These are phyloP conservation scores for Pseudohyphozyma bogoriensis DNA, from an alignment of 768 basidiomycete genomes.

Conservation along the genomic window DNA sequence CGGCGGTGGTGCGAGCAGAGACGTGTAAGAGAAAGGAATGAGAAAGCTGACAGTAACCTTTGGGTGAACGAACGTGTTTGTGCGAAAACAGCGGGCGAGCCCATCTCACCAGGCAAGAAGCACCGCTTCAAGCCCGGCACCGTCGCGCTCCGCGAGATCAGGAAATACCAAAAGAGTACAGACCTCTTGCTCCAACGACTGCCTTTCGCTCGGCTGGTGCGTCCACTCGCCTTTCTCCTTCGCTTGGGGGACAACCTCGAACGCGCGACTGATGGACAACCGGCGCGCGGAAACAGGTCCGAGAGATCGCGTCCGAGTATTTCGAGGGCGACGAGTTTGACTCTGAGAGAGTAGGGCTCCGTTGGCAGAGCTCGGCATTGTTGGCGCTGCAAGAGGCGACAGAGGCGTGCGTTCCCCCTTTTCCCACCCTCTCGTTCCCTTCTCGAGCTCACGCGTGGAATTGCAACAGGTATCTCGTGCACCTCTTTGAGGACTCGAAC, in stretches of 20 bases:
- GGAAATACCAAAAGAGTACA: constrained; percentile 74
- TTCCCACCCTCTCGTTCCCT: background rate
- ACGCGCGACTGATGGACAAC: background rate
- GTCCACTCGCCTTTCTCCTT: constrained; percentile 33
- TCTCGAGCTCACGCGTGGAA: background rate
- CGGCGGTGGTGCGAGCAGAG: too few species aligned
- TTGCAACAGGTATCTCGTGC: constrained; percentile 52
- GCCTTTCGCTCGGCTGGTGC: constrained; percentile 56
- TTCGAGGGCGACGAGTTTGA: constrained; percentile 54
- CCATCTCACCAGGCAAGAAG: constrained; percentile 65
- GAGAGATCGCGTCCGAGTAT: constrained; percentile 86
- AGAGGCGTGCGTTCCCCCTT: constrained; percentile 53
- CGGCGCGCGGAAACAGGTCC: constrained; percentile 64
- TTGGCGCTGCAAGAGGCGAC: constrained; percentile 93
- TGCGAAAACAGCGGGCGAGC: constrained; percentile 11
- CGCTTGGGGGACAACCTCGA: background rate
- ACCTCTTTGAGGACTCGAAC: constrained; percentile 90
- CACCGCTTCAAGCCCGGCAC: constrained; percentile 57
- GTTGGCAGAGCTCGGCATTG: constrained; percentile 94
- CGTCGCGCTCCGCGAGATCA: constrained; percentile 95
- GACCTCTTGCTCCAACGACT: constrained; percentile 35
- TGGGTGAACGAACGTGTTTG: too few species aligned
- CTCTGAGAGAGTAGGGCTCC: constrained; percentile 51
- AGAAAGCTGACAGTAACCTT: too few species aligned
- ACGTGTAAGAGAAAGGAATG: too few species aligned